Percentiles rank a stretch among this genome's conserved stretches.
Evolutionary conservation across 805 yeast species (phyloP).

Genomic region (Saccharomycodes ludwigii): DNA sequence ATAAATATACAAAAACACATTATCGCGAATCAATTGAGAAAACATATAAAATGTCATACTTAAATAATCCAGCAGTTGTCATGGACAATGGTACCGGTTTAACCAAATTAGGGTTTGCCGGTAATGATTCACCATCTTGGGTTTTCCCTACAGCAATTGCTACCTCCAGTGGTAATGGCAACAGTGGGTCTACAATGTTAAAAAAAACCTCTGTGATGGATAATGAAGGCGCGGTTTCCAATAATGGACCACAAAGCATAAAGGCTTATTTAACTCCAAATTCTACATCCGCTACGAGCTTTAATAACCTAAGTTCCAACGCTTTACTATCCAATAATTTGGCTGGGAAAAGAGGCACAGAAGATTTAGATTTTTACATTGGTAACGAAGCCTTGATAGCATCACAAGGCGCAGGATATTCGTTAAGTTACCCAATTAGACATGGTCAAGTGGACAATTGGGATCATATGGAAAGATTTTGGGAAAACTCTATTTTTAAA

Average conservation of each 20-base stretch:
- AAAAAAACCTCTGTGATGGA: slow-evolving; percentile 3
- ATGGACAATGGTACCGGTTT: slow-evolving; percentile 99
- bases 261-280: slow-evolving; percentile 13
- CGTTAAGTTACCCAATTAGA: slow-evolving; percentile 81
- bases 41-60: slow-evolving; percentile 35
- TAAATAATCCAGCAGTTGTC: slow-evolving; percentile 85
- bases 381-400: slow-evolving; percentile 93
- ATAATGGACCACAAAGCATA: slow-evolving; percentile 1
- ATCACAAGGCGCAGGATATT: slow-evolving; percentile 83
- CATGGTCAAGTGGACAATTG: slow-evolving; percentile 98
- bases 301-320: slow-evolving; percentile 16
- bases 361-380: slow-evolving; percentile 85
- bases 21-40: not conserved
- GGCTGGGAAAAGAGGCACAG: slow-evolving; percentile 74
- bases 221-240: not conserved
- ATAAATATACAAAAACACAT: no score
- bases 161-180: slow-evolving; percentile 35
- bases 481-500: slow-evolving; percentile 96
- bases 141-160: slow-evolving; percentile 93
- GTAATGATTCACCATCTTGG: slow-evolving; percentile 95
- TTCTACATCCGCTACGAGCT: slow-evolving; percentile 26
- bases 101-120: slow-evolving; percentile 96
- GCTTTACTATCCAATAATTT: slow-evolving; percentile 27
- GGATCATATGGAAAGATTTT: slow-evolving; percentile 99
- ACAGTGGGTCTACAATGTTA: slow-evolving; percentile 17